A percentile compares a stretch with the other conserved stretches of the same genome.
Evolutionary conservation across 352 stramenopile genomes (phyloP).

Genomic region (Phytophthora multivora): DNA sequence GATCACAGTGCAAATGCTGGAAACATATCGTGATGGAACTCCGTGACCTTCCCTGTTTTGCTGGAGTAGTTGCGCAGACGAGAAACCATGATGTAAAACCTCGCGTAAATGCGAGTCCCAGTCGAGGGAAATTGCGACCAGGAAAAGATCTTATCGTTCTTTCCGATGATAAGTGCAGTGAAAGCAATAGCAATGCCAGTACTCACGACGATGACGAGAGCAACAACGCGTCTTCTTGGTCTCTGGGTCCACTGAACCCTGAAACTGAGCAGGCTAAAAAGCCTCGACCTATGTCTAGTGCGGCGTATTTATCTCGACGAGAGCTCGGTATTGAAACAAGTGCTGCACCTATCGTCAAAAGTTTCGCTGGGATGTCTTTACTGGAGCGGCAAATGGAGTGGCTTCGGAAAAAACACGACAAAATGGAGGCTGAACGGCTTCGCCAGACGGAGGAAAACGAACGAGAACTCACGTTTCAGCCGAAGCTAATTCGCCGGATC

Average conservation of each 20-base stretch:
- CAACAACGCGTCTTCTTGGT: slow-evolving; percentile 34
- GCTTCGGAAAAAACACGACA: slow-evolving; percentile 80
- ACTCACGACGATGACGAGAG: slow-evolving; percentile 20
- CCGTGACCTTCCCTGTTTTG: slow-evolving; percentile 62
- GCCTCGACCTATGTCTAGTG: slow-evolving; percentile 24
- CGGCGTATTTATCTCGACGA: slow-evolving; percentile 22
- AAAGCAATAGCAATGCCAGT: slow-evolving; percentile 23
- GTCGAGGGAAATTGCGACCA: slow-evolving; percentile 71
- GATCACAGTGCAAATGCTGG: slow-evolving; percentile 76
- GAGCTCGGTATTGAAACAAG: slow-evolving; percentile 12
- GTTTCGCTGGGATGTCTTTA: slow-evolving; percentile 72
- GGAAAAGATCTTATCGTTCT: slow-evolving; percentile 83
- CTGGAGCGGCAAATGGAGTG: slow-evolving; percentile 83
- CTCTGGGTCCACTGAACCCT: slow-evolving; percentile 27
- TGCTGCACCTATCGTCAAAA: slow-evolving; percentile 31
- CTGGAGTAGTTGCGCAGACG: slow-evolving; percentile 13
- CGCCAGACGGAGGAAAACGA: slow-evolving; percentile 74
- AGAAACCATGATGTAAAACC: slow-evolving; percentile 8
- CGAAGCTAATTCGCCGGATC: slow-evolving; percentile 74
- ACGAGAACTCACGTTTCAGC: slow-evolving; percentile 84
- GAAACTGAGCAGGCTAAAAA: slow-evolving; percentile 24
- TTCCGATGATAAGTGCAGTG: slow-evolving; percentile 40
- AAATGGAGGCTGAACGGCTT: slow-evolving; percentile 64
- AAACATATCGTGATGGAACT: slow-evolving; percentile 81
- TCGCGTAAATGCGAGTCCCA: slow-evolving; percentile 51